These are phyloP conservation scores for Dictyostelium firmibasis DNA, from an alignment of 78 protist genomes.

Conservation along the genomic window DNA sequence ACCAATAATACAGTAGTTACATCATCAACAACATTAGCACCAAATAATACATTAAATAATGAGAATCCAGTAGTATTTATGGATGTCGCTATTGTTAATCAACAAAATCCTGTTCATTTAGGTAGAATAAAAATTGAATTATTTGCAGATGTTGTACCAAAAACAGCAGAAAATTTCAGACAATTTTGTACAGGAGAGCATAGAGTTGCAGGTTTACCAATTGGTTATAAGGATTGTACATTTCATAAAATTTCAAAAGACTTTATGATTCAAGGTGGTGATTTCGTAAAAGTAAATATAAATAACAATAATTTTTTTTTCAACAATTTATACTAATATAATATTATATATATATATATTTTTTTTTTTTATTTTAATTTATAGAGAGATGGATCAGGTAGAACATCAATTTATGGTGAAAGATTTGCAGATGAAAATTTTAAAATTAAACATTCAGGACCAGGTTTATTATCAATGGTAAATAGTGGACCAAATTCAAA, in stretches of 20 bases:
- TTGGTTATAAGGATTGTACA: constrained; percentile 92
- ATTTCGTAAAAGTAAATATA: constrained; percentile 83
- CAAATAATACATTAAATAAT: not conserved
- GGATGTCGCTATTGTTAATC: constrained; percentile 91
- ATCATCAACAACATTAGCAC: not conserved
- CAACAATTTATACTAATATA: no score
- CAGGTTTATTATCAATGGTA: constrained; percentile 95
- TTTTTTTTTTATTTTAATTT: not conserved
- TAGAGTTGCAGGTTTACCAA: constrained; percentile 79
- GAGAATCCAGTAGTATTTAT: constrained; percentile 94
- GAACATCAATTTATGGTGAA: constrained; percentile 84
- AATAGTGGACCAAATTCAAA: constrained; percentile 95
- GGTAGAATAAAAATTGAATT: constrained; percentile 96
- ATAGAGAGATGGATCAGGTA: constrained; percentile 79
- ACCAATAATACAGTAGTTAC: not conserved
- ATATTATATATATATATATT: no score
- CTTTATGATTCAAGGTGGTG: constrained; percentile 98
- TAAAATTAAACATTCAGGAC: constrained; percentile 89
- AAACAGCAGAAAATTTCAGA: constrained; percentile 94
- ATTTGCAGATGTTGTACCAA: constrained; percentile 94
- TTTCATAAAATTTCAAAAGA: constrained; percentile 94
- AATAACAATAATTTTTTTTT: no score
- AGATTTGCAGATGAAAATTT: constrained; percentile 97
- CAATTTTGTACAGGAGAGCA: constrained; percentile 93
- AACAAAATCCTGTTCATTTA: constrained; percentile 14